Base-by-base conservation (phyloP, 768 basidiomycete genomes). In the Zangia roseola region DNA sequence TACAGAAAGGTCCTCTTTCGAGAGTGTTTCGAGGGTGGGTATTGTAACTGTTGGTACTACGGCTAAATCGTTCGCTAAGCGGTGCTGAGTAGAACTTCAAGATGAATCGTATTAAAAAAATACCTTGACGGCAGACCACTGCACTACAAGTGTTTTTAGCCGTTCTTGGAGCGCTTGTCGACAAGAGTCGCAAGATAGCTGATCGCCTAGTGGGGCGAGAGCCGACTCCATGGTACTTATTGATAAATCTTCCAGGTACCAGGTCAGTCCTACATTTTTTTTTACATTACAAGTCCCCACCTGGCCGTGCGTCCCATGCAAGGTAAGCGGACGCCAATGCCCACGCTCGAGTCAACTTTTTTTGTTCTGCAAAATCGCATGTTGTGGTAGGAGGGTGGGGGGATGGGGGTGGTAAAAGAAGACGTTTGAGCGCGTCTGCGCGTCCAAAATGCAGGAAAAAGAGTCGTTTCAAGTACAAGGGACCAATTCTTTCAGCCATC, bases 361-460 rank as follows among this genome's bases (percentile, higher is more conserved):
- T 90, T 69, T 91, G 88, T 59, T 88, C 84, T 0, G 75, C 67
- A 59, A 85, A 84, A 63, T 88, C 86, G 56, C 89, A 91, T 19
- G 65, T 62, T 5, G 74, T 58, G 0, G 81, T 89, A 14, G 89
- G 85, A n/a, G 83, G 72, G 61, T 91, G 89, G 3, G 84, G 82
- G 46, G 81, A 80, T 4, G 89, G 89, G 0, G 88, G 89, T 4
- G 84, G 79, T 6, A 86, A 73, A 13, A 92, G 72, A 19, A 91
- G 78, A 26, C 87, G 81, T 63, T 91, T 92, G 26, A 92, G 75
- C 10, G 89, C 89, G 51, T 92, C 91, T 4, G 81, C 74, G 24
- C 90, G 84, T 10, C 90, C 89, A 58, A 90, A 84, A 58, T 92
- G 91, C 21, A 92, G 71, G 63, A 88, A 91, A 67, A 92, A 90